Percentiles rank a stretch among this genome's conserved stretches.
Conservation (phyloP, 148 eudicot species). For the Chenopodium formosanum region DNA sequence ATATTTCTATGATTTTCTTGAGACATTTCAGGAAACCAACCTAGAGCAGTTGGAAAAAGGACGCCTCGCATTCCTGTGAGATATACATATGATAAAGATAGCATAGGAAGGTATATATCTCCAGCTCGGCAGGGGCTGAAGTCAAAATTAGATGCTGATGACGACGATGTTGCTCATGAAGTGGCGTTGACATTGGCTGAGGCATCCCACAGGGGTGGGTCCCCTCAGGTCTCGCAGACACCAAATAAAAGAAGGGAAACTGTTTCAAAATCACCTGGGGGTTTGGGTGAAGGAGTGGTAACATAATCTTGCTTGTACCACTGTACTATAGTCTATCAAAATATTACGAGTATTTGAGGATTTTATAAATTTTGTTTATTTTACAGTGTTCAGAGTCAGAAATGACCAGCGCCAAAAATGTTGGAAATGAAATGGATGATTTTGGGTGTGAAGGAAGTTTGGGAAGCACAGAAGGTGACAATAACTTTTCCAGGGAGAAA, state of each 20-base stretch:
- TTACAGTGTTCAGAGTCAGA: constrained; percentile 54
- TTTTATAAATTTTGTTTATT: constrained; percentile 11
- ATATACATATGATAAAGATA: constrained; percentile 59
- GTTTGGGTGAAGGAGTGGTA: constrained; percentile 58
- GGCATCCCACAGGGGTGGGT: constrained; percentile 97
- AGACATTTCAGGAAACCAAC: constrained; percentile 53
- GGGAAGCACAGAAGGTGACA: constrained; percentile 77
- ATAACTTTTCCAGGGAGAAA: constrained; percentile 47
- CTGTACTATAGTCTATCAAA: background rate
- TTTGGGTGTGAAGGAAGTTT: constrained; percentile 72
- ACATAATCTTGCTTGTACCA: background rate
- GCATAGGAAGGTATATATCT: constrained; percentile 52
- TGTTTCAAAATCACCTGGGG: constrained; percentile 47
- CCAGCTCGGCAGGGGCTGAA: constrained; percentile 63
- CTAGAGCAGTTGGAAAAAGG: constrained; percentile 96
- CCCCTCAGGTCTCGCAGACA: constrained; percentile 78
- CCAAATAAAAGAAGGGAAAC: constrained; percentile 55
- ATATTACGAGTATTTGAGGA: background rate
- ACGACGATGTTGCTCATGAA: constrained; percentile 81
- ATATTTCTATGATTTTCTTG: constrained; percentile 1
- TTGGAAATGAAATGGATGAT: constrained; percentile 58
- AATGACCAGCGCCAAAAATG: constrained; percentile 50
- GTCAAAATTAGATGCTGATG: constrained; percentile 54
- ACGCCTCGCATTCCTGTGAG: constrained; percentile 88
- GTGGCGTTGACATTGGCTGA: constrained; percentile 85